Evolutionary conservation across 2,329 filamentous ascomycete genomes (phyloP), one percentile per base, ranked within the genome.

Genomic region (Penicillium sclerotiorum): DNA sequence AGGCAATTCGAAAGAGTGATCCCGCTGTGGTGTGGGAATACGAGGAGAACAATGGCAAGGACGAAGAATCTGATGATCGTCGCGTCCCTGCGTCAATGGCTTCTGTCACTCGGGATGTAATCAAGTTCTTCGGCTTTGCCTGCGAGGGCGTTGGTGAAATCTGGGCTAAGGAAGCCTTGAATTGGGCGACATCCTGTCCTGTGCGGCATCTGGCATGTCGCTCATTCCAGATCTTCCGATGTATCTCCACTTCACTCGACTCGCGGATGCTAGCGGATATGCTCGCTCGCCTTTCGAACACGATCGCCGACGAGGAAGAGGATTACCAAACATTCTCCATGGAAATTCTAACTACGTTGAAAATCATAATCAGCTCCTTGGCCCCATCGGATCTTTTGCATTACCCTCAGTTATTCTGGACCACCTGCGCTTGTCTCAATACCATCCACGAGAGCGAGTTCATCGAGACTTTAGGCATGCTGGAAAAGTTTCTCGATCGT

Each of bases 341-440:
- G 87, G 95, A 99, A 67, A 97, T 99, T 49, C 73, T 99, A 45
- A 96, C 92, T 0, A 99, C 95, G 0, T 72, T 99, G 44, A 92
- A 95, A 65, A 91, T 91, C 0, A 87, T 99, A 37, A 95, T 99
- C 49, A 82, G 85, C 58, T 94, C 93, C 47, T 76, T 97, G 22
- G 86, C 92, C 17, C 80, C 88, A 0, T 82, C 88, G 30, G 88
- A 92, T 66, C 79, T 99, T 2, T 73, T 95, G 40, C 85, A 86
- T n/a, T 96, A 96, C 58, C 94, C 94, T 1, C 93, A 97, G 64
- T 77, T 99, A 1, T 97, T 99, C 72, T 99, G 95, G 95, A 95
- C 93, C 0, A 96, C 90, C 0, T 96, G 92, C 63, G 94, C 94
- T 9, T 99, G 94, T 67, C 76, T 99, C 17, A 92, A 97, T 64